These are phyloP conservation scores for Cladosporium sp. DNA, from an alignment of 2,329 filamentous ascomycete genomes.

Conservation along the genomic window DNA sequence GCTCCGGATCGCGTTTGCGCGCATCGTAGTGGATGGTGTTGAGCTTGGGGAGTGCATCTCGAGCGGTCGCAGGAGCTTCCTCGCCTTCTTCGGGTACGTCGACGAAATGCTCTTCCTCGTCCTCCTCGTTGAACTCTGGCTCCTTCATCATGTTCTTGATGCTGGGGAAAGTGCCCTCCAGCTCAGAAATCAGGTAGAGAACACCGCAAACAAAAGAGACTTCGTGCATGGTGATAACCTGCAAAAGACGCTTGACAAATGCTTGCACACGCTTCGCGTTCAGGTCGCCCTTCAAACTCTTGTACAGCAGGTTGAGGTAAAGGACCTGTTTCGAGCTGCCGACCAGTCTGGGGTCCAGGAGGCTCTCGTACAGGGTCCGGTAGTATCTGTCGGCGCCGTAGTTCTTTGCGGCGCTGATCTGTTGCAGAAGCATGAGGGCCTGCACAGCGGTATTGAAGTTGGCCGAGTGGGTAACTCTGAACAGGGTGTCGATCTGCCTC, in stretches of 20 bases:
- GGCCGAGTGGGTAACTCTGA: conserved; percentile 91
- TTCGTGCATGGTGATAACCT: conserved; percentile 81
- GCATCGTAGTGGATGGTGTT: conserved; percentile 60
- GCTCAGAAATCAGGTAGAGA: conserved; percentile 79
- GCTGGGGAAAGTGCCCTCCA: conserved; percentile 72
- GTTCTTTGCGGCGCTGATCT: conserved; percentile 74
- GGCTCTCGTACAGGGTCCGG: conserved; percentile 87
- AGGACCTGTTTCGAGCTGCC: conserved; percentile 91
- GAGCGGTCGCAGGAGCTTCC: conserved; percentile 30
- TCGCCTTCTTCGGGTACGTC: conserved; percentile 56
- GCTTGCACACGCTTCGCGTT: conserved; percentile 89
- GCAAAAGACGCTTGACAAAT: conserved; percentile 88
- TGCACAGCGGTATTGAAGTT: conserved; percentile 99
- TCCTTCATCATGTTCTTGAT: conserved; percentile 72
- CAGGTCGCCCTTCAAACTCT: conserved; percentile 81
- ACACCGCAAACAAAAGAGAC: conserved; percentile 88
- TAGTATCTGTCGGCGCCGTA: conserved; percentile 87
- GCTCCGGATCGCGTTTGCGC: conserved; percentile 82
- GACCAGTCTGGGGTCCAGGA: conserved; percentile 81
- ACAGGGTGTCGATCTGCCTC: conserved; percentile 85
- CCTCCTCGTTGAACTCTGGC: conserved; percentile 63
- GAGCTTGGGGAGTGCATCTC: conserved; percentile 13
- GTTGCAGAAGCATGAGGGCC: conserved; percentile 89
- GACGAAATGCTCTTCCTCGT: conserved; percentile 57
- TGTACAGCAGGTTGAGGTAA: conserved; percentile 87